These are phyloP conservation scores for Clarkia xantiana DNA, from an alignment of 345 rosid genomes.

Conservation along the genomic window DNA sequence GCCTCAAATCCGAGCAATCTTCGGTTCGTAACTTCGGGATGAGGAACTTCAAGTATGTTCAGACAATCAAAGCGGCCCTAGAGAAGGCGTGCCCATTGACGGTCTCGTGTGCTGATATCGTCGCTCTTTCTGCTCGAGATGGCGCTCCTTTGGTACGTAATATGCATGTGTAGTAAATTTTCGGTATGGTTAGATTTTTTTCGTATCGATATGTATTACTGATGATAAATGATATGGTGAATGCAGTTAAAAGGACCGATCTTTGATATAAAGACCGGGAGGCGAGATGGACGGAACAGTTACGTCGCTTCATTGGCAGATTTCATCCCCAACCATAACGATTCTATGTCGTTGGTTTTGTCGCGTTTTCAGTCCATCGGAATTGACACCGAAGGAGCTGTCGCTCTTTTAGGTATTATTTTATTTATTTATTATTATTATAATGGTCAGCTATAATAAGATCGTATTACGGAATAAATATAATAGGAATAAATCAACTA, in stretches of 20 bases:
- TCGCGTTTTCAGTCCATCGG: slow-evolving; percentile 44
- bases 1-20: slow-evolving; percentile 46
- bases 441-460: no score
- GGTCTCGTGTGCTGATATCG: slow-evolving; percentile 76
- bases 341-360: slow-evolving; percentile 42
- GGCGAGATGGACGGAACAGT: slow-evolving; percentile 55
- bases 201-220: neutral
- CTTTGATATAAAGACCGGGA: slow-evolving; percentile 65
- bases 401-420: slow-evolving; percentile 49
- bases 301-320: slow-evolving; percentile 24
- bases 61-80: slow-evolving; percentile 57
- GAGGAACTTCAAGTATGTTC: slow-evolving; percentile 75
- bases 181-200: no score
- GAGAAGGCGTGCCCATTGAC: slow-evolving; percentile 58
- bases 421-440: no score
- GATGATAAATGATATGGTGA: no score
- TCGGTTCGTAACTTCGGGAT: slow-evolving; percentile 66
- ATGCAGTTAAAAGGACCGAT: slow-evolving; percentile 71
- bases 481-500: no score
- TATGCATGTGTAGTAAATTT: no score
- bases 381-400: slow-evolving; percentile 51
- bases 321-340: slow-evolving; percentile 58
- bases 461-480: no score
- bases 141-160: slow-evolving; percentile 56
- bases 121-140: slow-evolving; percentile 76